phyloP scores from a whole-genome alignment of 441 rosid genomes.

The Cnidoscolus chayamansa region DNA sequence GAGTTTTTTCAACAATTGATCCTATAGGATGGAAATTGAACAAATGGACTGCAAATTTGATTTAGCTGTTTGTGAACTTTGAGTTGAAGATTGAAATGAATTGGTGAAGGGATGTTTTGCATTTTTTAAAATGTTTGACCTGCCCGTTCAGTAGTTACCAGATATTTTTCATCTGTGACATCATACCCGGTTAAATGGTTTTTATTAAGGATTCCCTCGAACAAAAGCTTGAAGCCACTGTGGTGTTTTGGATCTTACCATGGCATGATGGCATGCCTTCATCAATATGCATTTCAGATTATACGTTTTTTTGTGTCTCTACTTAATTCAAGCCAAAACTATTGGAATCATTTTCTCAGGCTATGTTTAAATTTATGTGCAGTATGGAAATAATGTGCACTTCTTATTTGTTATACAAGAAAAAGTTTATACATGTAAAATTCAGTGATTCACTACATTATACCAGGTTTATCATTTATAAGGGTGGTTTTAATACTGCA shows the following conservation, averaged over 20 bases:
- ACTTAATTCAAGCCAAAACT: neutral
- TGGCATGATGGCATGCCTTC: neutral
- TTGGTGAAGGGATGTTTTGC: neutral
- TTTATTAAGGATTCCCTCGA: neutral
- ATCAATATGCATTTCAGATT: neutral
- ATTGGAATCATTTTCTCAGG: neutral
- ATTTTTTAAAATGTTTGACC: neutral
- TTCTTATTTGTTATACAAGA: neutral
- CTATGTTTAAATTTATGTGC: too few species aligned
- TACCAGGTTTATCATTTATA: neutral
- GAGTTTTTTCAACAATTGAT: neutral
- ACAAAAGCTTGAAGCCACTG: neutral
- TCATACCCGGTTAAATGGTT: neutral
- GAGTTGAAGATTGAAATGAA: neutral
- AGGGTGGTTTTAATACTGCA: neutral
- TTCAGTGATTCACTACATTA: neutral
- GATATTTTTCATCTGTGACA: neutral
- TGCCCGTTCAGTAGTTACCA: neutral
- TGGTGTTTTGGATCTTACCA: neutral
- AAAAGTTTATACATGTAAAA: neutral
- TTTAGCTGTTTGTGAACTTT: neutral
- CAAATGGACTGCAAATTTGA: neutral
- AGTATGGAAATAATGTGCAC: neutral
- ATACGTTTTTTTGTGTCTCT: neutral
- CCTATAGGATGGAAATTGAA: neutral